Percentiles rank a stretch among this genome's conserved stretches.
Conservation (phyloP, 495 filamentous ascomycete genomes). For the Trypethelium eluteriae region DNA sequence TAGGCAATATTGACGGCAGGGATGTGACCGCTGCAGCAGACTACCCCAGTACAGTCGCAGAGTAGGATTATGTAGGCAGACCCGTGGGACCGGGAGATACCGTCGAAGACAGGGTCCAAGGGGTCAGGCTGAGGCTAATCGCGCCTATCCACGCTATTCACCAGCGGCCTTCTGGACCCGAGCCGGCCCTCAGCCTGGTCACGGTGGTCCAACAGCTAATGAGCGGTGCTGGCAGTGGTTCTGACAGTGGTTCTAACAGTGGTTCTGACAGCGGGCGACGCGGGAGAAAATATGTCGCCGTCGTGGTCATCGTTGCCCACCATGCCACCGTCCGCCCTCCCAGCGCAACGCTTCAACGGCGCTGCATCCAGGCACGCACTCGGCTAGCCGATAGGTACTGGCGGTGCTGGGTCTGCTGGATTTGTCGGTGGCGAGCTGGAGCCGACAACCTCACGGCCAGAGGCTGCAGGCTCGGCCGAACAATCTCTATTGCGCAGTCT, state of each 20-base stretch:
- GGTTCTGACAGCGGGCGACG: background rate
- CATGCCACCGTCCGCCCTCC: background rate
- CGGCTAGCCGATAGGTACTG: background rate
- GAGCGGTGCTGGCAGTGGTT: background rate
- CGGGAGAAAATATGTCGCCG: background rate
- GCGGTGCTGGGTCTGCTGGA: background rate
- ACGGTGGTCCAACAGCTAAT: no score
- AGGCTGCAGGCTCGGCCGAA: slow-evolving; percentile 7
- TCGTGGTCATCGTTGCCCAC: no score
- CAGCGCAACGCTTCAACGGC: slow-evolving; percentile 10
- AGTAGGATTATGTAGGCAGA: background rate
- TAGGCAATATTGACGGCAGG: background rate
- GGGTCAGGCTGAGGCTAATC: background rate
- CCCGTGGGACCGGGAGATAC: slow-evolving; percentile 7
- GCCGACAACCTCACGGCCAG: background rate
- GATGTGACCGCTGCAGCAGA: background rate
- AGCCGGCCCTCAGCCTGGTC: background rate
- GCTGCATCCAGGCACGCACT: slow-evolving; percentile 4
- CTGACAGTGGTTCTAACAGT: background rate
- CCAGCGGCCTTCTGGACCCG: background rate
- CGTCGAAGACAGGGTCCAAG: background rate
- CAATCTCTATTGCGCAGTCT: background rate
- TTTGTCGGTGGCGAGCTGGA: background rate
- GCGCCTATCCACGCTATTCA: background rate
- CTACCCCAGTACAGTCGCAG: no score